A percentile compares a stretch with the other conserved stretches of the same genome.
phyloP scores from a whole-genome alignment of 208 protist genomes.

The Crithidia brevicula region DNA sequence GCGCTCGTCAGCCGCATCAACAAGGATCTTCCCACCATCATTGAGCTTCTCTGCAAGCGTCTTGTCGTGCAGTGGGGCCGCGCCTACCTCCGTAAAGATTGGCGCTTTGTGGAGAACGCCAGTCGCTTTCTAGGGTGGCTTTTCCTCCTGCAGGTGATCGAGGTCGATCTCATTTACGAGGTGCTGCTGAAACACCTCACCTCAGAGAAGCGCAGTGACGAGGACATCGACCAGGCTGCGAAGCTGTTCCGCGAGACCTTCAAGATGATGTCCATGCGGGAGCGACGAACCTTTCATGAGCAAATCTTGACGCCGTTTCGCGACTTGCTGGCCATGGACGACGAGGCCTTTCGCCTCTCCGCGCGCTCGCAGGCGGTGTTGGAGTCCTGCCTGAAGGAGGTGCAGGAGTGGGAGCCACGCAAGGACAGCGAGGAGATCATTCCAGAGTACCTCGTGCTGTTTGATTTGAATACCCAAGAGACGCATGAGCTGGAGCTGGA shows the following conservation, averaged over 20 bases:
- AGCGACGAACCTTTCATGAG: conserved; percentile 65
- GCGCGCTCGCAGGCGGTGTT: conserved; percentile 97
- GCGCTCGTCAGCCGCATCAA: conserved; percentile 97
- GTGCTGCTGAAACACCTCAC: conserved; percentile 76
- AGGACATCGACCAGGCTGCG: conserved; percentile 94
- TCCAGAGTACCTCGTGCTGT: conserved; percentile 85
- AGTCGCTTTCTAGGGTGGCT: conserved; percentile 72
- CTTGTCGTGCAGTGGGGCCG: conserved; percentile 92
- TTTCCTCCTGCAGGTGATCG: conserved; percentile 83
- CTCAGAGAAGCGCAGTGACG: conserved; percentile 91
- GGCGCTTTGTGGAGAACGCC: conserved; percentile 76
- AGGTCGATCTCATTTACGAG: conserved; percentile 78
- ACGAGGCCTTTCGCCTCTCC: conserved; percentile 94
- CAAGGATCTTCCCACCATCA: conserved; percentile 97
- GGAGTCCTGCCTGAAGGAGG: conserved; percentile 93
- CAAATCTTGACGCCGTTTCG: conserved; percentile 81
- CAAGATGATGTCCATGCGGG: conserved; percentile 62
- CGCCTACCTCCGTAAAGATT: conserved; percentile 92
- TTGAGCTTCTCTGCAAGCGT: conserved; percentile 94
- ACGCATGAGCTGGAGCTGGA: conserved; percentile 95
- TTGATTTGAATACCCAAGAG: conserved; percentile 96
- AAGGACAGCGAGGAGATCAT: conserved; percentile 86
- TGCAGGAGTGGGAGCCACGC: conserved; percentile 85
- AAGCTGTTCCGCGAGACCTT: conserved; percentile 79
- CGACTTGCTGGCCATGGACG: conserved; percentile 83